Conservation (phyloP, 352 stramenopile species). For the Globisporangium uncinulatum region DNA sequence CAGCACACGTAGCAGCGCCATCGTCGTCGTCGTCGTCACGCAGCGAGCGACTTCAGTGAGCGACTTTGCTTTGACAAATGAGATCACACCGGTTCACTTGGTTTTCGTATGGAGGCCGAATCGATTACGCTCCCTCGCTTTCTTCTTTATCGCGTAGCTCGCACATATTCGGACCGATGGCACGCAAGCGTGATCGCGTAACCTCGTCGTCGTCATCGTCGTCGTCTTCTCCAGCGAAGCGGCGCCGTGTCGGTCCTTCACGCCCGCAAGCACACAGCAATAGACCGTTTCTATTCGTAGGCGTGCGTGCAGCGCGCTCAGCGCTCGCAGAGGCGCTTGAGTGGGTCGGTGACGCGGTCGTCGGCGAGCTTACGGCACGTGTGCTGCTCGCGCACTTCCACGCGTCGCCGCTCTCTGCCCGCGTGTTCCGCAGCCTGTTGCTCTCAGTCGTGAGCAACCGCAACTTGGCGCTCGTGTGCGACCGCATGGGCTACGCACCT, state of each 20-base stretch:
- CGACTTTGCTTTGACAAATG: no score
- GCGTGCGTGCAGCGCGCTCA: conserved; percentile 1
- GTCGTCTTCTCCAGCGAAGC: no score
- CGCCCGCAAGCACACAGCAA: no score
- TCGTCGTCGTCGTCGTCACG: conserved; percentile 4
- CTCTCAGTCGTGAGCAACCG: conserved; percentile 61
- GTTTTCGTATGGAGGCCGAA: no score
- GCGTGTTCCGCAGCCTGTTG: conserved; percentile 63
- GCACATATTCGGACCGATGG: no score
- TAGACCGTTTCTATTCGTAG: neutral
- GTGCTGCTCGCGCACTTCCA: conserved; percentile 67
- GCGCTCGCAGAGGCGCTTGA: conserved; percentile 57
- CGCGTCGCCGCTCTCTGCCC: conserved; percentile 38
- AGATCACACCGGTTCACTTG: no score
- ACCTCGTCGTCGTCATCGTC: no score
- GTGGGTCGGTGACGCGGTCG: conserved; percentile 71
- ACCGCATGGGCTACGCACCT: conserved; percentile 50
- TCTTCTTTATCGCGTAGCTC: no score
- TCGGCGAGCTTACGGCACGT: conserved; percentile 62
- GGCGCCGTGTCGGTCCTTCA: no score
- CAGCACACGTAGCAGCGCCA: conserved; percentile 30
- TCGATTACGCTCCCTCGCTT: no score
- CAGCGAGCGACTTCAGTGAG: neutral
- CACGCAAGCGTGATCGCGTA: no score
- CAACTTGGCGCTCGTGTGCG: conserved; percentile 62